Conservation (phyloP, 345 rosid species). For the Brassica nigra region DNA sequence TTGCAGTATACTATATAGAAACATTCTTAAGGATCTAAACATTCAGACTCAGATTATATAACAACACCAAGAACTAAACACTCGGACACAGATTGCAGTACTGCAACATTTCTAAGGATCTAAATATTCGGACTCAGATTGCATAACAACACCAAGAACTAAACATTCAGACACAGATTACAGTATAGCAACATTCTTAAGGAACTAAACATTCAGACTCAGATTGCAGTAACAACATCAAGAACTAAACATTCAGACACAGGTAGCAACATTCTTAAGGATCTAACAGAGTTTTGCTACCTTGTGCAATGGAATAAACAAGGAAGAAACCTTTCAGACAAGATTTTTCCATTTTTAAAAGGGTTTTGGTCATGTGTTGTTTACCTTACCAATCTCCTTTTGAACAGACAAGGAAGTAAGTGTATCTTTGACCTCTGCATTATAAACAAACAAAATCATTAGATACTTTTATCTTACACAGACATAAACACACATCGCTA, state of each 20-base stretch:
- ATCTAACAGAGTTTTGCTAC: slow-evolving; percentile 3
- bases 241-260: background rate
- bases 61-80: background rate
- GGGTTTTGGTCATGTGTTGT: background rate
- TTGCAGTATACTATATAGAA: background rate
- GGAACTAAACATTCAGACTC: background rate
- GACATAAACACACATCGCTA: slow-evolving; percentile 9
- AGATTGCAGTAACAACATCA: background rate
- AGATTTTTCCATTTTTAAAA: background rate
- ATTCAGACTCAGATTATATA: too few relatives aligned
- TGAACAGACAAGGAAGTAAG: slow-evolving; percentile 57
- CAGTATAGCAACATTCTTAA: background rate
- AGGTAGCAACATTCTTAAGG: background rate
- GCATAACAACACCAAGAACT: too few relatives aligned
- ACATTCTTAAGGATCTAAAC: background rate
- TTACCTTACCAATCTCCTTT: slow-evolving; percentile 59
- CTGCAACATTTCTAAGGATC: too few relatives aligned
- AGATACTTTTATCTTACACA: background rate
- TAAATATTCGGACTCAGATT: too few relatives aligned
- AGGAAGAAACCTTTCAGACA: background rate
- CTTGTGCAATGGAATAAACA: background rate
- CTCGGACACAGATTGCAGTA: background rate
- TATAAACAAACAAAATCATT: slow-evolving; percentile 10
- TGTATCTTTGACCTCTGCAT: slow-evolving; percentile 66
- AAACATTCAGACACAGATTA: background rate